phyloP scores from a whole-genome alignment of 2,329 filamentous ascomycete species.

The Clarireedia sp. region DNA sequence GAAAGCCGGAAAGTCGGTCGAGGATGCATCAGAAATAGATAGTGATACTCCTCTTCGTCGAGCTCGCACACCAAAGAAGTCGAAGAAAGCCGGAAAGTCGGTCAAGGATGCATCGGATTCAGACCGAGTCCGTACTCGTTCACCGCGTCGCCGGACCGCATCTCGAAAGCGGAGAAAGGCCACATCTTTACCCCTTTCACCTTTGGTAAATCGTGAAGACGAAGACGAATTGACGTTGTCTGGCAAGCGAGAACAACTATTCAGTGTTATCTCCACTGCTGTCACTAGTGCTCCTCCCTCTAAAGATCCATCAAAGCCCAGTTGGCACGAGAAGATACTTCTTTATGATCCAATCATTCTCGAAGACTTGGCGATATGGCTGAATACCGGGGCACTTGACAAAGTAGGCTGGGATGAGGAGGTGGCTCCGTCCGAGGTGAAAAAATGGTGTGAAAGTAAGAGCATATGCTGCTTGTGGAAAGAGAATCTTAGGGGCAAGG shows the following conservation, averaged over 20 bases:
- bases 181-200: conserved; percentile 12
- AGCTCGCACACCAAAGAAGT: conserved; percentile 27
- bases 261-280: conserved; percentile 46
- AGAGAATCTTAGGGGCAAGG: conserved; percentile 24
- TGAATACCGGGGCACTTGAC: conserved; percentile 64
- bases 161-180: conserved; percentile 17
- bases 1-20: conserved; percentile 22
- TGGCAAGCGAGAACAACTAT: conserved; percentile 39
- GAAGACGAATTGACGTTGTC: conserved; percentile 25
- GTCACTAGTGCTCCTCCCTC: conserved; percentile 44
- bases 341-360: conserved; percentile 86
- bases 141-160: conserved; percentile 16
- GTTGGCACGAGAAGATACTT: conserved; percentile 88
- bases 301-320: conserved; percentile 44
- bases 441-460: conserved; percentile 83
- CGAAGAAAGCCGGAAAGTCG: conserved; percentile 18
- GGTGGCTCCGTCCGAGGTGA: conserved; percentile 57
- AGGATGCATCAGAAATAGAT: conserved; percentile 50
- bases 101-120: conserved; percentile 46
- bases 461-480: conserved; percentile 77
- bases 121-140: conserved; percentile 27
- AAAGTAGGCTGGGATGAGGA: conserved; percentile 58
- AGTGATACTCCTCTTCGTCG: too few species aligned
- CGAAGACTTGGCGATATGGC: conserved; percentile 76
- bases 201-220: conserved; percentile 4